Evolutionary conservation across 2,329 filamentous ascomycete species (phyloP).

Genomic region (Aspergillus hortae): DNA sequence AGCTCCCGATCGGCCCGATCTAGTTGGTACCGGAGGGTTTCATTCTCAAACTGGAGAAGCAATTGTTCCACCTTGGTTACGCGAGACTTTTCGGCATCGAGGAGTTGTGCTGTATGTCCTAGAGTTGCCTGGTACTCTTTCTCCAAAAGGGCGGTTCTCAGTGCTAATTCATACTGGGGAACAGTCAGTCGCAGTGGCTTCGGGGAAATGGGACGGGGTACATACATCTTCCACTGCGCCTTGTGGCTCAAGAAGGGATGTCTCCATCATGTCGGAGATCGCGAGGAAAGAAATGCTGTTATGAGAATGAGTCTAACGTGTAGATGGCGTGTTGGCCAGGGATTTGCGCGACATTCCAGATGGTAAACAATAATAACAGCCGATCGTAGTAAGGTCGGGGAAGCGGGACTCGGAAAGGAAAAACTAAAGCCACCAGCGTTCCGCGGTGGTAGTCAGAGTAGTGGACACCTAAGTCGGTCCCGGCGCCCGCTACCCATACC

Average conservation of each 20-base stretch:
- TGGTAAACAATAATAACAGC: background rate
- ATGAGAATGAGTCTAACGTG: background rate
- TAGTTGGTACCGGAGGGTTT: conserved; percentile 62
- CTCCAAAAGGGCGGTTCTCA: conserved; percentile 59
- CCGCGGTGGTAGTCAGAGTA: background rate
- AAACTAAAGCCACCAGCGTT: conserved; percentile 3
- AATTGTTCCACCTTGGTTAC: conserved; percentile 66
- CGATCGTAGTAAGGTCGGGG: background rate
- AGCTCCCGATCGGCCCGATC: conserved; percentile 55
- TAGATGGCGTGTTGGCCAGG: background rate
- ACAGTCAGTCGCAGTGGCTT: background rate
- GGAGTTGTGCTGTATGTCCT: conserved; percentile 63
- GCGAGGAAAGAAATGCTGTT: background rate
- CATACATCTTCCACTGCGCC: conserved; percentile 24
- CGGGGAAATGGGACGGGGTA: background rate
- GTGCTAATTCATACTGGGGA: conserved; percentile 42
- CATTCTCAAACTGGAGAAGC: conserved; percentile 71
- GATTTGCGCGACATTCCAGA: background rate
- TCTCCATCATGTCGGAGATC: conserved; percentile 6
- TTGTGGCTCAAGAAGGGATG: conserved; percentile 2
- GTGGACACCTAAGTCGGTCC: conserved; percentile 9
- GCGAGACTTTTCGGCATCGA: conserved; percentile 72
- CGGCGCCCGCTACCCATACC: background rate
- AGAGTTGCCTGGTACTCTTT: conserved; percentile 64
- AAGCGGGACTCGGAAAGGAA: conserved; percentile 1